phyloP scores from a whole-genome alignment of 2,329 filamentous ascomycete genomes.

The Metarhizium brunneum region DNA sequence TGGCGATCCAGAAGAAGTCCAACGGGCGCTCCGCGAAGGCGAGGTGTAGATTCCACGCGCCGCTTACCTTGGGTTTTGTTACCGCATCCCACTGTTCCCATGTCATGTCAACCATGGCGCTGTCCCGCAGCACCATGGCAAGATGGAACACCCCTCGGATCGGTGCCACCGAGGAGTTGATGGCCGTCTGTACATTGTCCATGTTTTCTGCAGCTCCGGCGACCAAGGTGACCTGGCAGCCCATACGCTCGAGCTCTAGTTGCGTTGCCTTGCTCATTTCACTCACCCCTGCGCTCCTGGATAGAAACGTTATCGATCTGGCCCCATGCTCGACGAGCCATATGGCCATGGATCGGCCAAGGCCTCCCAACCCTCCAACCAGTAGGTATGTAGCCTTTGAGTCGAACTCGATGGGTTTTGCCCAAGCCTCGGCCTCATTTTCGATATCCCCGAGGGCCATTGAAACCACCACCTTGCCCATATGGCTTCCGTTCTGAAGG shows the following conservation, averaged over 20 bases:
- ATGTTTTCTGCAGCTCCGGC: no score
- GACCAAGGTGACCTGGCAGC: constrained; percentile 13
- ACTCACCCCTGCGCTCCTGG: constrained; percentile 8
- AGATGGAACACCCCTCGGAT: no score
- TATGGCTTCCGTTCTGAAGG: constrained; percentile 29
- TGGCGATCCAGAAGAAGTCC: constrained; percentile 23
- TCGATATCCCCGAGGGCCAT: no score
- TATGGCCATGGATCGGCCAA: constrained; percentile 13
- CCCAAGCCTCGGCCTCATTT: no score
- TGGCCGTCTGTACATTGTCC: no score
- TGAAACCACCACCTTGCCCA: constrained; percentile 17
- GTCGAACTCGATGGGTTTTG: no score
- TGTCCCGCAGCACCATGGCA: no score
- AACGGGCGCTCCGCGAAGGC: constrained; percentile 9
- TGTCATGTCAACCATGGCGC: not conserved
- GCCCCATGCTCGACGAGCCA: constrained; percentile 16
- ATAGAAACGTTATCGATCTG: constrained; percentile 17
- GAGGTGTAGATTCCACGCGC: constrained; percentile 25
- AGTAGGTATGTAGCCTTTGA: constrained; percentile 17
- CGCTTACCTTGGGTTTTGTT: constrained; percentile 30
- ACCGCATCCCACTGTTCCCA: constrained; percentile 25
- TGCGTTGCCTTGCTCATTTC: constrained; percentile 15
- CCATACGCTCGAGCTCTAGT: constrained; percentile 22
- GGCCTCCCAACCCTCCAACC: constrained; percentile 18
- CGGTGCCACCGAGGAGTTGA: no score